Percentiles rank a stretch among this genome's conserved stretches.
Conservation (phyloP, 2,329 filamentous ascomycete species). For the Alternaria arborescens region DNA sequence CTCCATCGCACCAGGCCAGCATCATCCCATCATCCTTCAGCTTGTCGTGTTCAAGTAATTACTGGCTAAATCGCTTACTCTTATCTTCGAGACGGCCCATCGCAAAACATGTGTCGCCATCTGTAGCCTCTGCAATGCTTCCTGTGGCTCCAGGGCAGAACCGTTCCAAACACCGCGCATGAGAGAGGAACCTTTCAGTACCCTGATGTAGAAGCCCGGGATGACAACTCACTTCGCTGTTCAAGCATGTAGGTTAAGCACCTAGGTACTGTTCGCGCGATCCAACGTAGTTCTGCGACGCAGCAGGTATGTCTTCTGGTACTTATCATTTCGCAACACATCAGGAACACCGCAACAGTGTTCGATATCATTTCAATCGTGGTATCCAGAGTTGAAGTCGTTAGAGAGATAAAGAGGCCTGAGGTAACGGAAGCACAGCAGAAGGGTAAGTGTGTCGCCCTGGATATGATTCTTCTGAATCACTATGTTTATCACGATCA, state of each 20-base stretch:
- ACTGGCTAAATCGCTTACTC: neutral
- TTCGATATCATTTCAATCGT: fast-evolving
- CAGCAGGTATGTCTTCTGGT: too few species aligned
- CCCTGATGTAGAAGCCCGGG: too few species aligned
- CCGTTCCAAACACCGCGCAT: too few species aligned
- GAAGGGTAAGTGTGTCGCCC: too few species aligned
- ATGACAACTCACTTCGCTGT: too few species aligned
- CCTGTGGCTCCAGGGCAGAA: neutral
- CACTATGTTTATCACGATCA: neutral
- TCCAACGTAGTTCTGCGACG: too few species aligned
- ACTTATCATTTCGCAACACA: too few species aligned
- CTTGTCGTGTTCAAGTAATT: neutral
- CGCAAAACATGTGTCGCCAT: neutral
- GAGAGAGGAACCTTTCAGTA: too few species aligned
- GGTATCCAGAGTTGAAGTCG: neutral
- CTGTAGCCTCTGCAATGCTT: neutral
- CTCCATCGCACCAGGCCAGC: neutral
- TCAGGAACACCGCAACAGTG: too few species aligned
- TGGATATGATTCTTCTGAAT: neutral
- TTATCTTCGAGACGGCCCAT: neutral
- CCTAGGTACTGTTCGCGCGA: too few species aligned
- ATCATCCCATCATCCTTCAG: neutral
- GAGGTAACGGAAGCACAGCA: too few species aligned
- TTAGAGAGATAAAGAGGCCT: too few species aligned
- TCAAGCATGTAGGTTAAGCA: fast-evolving